A percentile compares a stretch with the other conserved stretches of the same genome.
Evolutionary conservation across 805 yeast genomes (phyloP).

Genomic region (Candida insectalens): DNA sequence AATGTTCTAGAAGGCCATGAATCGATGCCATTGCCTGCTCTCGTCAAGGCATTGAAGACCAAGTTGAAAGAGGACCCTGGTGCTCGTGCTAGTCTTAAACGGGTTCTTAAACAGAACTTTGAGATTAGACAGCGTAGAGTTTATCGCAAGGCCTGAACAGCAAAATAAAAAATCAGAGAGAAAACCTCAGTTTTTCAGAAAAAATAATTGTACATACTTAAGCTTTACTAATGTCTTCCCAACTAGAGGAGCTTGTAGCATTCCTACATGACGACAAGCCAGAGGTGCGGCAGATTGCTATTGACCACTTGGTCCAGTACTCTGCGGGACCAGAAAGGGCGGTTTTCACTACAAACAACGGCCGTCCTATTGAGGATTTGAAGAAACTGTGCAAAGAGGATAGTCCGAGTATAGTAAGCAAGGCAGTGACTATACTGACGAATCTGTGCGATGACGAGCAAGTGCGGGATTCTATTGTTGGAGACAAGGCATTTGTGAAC

Average conservation of each 20-base stretch:
- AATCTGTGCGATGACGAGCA: conserved; percentile 67
- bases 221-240: conserved; percentile 6
- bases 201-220: neutral
- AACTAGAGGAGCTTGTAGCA: conserved; percentile 32
- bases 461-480: conserved; percentile 55
- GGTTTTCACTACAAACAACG: conserved; percentile 62
- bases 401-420: conserved; percentile 46
- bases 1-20: conserved; percentile 46
- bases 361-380: conserved; percentile 63
- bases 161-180: neutral
- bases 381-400: conserved; percentile 46
- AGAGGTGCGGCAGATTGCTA: conserved; percentile 72
- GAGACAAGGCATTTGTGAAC: conserved; percentile 48
- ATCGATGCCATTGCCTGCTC: conserved; percentile 42
- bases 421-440: conserved; percentile 70
- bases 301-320: conserved; percentile 74
- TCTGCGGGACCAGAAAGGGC: conserved; percentile 61
- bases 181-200: neutral
- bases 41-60: conserved; percentile 49
- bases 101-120: conserved; percentile 20
- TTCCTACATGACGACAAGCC: conserved; percentile 78
- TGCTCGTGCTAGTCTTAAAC: conserved; percentile 50
- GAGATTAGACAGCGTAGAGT: conserved; percentile 23
- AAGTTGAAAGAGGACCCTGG: conserved; percentile 57
- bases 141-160: conserved; percentile 2